Conservation (phyloP, 495 filamentous ascomycete species). For the Pyrenula massariospora region DNA sequence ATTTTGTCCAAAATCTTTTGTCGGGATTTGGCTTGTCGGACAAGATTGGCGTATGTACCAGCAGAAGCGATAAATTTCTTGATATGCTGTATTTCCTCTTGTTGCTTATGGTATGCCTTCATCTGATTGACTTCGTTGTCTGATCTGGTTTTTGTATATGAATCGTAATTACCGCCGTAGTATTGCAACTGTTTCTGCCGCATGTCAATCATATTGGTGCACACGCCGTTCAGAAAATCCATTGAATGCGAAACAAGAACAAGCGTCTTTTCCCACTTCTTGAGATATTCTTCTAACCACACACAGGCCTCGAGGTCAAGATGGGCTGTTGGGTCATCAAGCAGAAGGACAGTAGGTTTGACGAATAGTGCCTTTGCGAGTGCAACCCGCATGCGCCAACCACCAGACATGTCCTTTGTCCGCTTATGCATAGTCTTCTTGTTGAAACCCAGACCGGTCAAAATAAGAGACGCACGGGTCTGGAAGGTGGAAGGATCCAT, state of each 20-base stretch:
- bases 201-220: conserved; percentile 99
- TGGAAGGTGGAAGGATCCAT: conserved; percentile 99
- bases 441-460: conserved; percentile 99
- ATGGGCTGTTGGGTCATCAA: conserved; percentile 98
- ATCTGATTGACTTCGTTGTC: conserved; percentile 97
- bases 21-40: conserved; percentile 94
- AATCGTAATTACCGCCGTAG: conserved; percentile 99
- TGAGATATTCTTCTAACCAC: conserved; percentile 98
- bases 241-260: conserved; percentile 93
- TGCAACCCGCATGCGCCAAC: conserved; percentile 99
- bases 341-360: conserved; percentile 86
- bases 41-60: conserved; percentile 99
- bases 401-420: conserved; percentile 99
- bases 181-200: conserved; percentile 79
- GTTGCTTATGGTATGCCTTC: conserved; percentile 98
- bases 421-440: conserved; percentile 94
- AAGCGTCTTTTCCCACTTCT: conserved; percentile 99
- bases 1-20: conserved; percentile 99
- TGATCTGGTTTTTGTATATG: conserved; percentile 85
- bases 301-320: conserved; percentile 99
- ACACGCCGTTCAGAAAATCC: conserved; percentile 99
- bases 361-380: conserved; percentile 97
- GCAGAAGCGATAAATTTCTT: conserved; percentile 99
- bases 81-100: conserved; percentile 98
- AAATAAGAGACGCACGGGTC: conserved; percentile 88